Base-by-base conservation (phyloP, 2,329 filamentous ascomycete species). In the Lithohypha guttulata region DNA sequence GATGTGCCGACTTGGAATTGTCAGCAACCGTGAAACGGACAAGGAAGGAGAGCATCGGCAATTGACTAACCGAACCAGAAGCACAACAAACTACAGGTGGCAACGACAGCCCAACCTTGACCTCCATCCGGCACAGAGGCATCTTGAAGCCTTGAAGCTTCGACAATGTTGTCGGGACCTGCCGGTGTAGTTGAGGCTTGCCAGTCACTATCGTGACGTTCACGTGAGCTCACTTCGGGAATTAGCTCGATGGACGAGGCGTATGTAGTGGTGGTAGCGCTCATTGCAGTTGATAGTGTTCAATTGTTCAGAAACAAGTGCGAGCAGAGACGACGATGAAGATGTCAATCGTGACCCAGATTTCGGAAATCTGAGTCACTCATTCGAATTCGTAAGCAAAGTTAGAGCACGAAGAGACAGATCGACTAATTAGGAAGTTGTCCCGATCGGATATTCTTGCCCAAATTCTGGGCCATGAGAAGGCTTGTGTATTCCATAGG, bases 81-180 rank as follows among this genome's bases (percentile, higher is more conserved):
- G 2, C 67, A 62, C 8, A 74, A 49, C 1, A 71, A 51, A 2
- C 65, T 63, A 46, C 69, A 71, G 17, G 61, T 63, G 3, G 54
- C 56, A 18, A 77, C 68, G 4, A 77, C 60, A 9, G 67, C 59
- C 70, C 71, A 74, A 45, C 70, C 71, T 49, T 74, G 71, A 18
- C 69, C 70, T 20, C 70, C 70, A 34, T 74, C 70, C 0, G 70
- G 71, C 0, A 61, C 65, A 21, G 60, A 47, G 0, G 64, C 60
- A 51, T 71, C 69, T 4, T 61, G 65, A 2, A 61, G 45, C 3
- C 59, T 59, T 0, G 67, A 71, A 2, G 63, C 63, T 32, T 64
- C 57, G 45, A 70, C 57, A 8, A 60, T 48, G 11, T 59, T 55
- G 20, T 22, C 20, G 9, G 32, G 17, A 23, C 23, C 20, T 21